Percentiles rank a stretch among this genome's conserved stretches.
Conservation (phyloP, 352 stramenopile genomes). For the Aphanomyces astaci region DNA sequence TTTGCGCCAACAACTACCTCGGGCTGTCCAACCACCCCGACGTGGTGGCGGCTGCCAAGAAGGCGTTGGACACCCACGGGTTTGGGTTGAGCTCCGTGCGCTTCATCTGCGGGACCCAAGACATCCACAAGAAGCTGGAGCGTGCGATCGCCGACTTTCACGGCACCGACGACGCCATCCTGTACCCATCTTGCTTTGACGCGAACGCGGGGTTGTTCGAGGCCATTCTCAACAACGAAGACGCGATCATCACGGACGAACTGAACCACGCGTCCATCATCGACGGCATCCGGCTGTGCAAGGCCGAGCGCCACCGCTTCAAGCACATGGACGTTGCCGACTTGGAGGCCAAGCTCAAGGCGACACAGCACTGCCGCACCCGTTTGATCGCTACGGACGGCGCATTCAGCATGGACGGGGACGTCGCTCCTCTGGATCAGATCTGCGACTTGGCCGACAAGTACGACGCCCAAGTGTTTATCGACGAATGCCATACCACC, state of each 20-base stretch:
- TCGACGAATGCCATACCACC: conserved; percentile 92
- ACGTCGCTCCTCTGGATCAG: conserved; percentile 84
- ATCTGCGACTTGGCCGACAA: conserved; percentile 87
- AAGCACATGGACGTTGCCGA: conserved; percentile 91
- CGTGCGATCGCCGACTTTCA: conserved; percentile 87
- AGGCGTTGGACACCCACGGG: conserved; percentile 79
- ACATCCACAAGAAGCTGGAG: conserved; percentile 92
- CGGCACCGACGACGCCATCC: conserved; percentile 90
- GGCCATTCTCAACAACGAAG: conserved; percentile 76
- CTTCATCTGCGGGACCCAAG: conserved; percentile 92
- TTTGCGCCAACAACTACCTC: conserved; percentile 94
- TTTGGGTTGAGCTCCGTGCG: conserved; percentile 89
- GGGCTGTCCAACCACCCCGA: conserved; percentile 84
- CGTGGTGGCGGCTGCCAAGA: conserved; percentile 78
- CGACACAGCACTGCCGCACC: conserved; percentile 83
- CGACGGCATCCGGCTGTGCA: conserved; percentile 90
- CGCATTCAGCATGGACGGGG: conserved; percentile 93
- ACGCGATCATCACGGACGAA: conserved; percentile 90
- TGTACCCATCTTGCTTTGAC: conserved; percentile 93
- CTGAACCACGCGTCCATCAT: conserved; percentile 94
- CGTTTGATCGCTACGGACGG: conserved; percentile 90
- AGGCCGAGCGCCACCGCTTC: conserved; percentile 89
- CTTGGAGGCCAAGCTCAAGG: conserved; percentile 84
- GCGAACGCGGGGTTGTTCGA: conserved; percentile 92
- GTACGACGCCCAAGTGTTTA: conserved; percentile 90